Base-by-base conservation (phyloP, 768 basidiomycete genomes). In the Rubroboletus pulcherrimus region DNA sequence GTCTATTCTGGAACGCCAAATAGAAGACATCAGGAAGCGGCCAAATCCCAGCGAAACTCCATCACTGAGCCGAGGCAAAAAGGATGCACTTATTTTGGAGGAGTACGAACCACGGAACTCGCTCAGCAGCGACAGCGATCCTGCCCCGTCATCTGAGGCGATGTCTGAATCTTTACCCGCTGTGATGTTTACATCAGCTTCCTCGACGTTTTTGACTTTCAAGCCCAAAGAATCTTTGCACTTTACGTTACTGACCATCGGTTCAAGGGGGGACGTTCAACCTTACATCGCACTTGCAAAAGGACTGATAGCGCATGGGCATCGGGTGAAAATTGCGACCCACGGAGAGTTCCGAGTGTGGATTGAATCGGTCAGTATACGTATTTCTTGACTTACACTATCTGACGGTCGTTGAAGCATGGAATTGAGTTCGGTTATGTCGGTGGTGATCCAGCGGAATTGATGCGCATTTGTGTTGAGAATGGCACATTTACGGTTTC, bases 401-500 rank as follows among this genome's bases (percentile, higher is more conserved):
- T 57, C 49, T 63, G 54, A 56, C 14, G 33, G 10, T 53, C 39
- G 49, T 56, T 11, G 35, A 59, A 97, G 93, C 81, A 98, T 67
- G 93, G 93, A n/a, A 97, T 99, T 64, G 94, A 94, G 66, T 98
- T 89, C 69, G 89, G 89, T 11, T 88, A 82, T 60, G 94, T 98
- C 41, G 96, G 97, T 11, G 96, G 96, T 29, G 97, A 98, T 71
- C 96, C 96, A 10, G 95, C 97, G 1, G 96, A 98, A 71, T 76
- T 99, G 40, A 95, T 98, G 94, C 83, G 91, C 50, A 93, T 99
- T 60, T 98, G 95, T 70, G 88, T 98, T 34, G 96, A 98, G 73
- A 98, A 99, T 72, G 97, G 97, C 58, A 97, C 88, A 54, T 99
- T 98, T 67, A 97, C 96, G 0, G 88, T 98, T 37, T 85, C 93